Evolutionary conservation across 2,329 filamentous ascomycete genomes (phyloP).

Genomic region (Meredithiella fracta): DNA sequence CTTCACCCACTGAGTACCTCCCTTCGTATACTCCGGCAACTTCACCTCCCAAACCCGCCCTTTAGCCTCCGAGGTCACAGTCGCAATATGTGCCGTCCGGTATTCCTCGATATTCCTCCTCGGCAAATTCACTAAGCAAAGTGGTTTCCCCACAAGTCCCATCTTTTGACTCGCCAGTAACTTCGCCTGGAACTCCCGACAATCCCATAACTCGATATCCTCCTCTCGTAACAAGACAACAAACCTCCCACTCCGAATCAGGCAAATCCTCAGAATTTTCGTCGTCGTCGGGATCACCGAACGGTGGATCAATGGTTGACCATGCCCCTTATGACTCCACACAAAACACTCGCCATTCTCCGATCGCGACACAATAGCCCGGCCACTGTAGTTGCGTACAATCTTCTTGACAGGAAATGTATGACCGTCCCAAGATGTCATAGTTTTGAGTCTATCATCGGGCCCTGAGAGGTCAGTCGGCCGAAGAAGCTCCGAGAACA

Average conservation of each 20-base stretch:
- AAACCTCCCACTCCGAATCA: conserved; percentile 62
- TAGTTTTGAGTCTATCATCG: conserved; percentile 41
- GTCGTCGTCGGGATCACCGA: conserved; percentile 50
- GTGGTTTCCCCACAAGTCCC: conserved; percentile 44
- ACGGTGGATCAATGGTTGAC: conserved; percentile 30
- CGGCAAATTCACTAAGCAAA: conserved; percentile 66
- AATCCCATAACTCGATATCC: conserved; percentile 65
- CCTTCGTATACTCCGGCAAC: conserved; percentile 33
- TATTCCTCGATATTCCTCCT: conserved; percentile 38
- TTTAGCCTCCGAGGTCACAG: conserved; percentile 59
- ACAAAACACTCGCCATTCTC: conserved; percentile 63
- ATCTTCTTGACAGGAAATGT: conserved; percentile 68
- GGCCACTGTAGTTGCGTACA: conserved; percentile 66
- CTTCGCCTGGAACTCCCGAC: conserved; percentile 39
- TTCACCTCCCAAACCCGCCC: conserved; percentile 69
- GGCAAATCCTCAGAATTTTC: conserved; percentile 64
- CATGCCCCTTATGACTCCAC: conserved; percentile 51
- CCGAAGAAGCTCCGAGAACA: conserved; percentile 67
- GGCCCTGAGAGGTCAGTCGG: conserved; percentile 35
- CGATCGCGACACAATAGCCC: conserved; percentile 67
- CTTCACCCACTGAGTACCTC: not conserved
- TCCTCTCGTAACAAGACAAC: conserved; percentile 64
- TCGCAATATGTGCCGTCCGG: conserved; percentile 56
- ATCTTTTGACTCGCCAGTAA: conserved; percentile 36
- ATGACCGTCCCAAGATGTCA: conserved; percentile 69